Evolutionary conservation across 345 rosid species (phyloP).

Genomic region (Populus euphratica): DNA sequence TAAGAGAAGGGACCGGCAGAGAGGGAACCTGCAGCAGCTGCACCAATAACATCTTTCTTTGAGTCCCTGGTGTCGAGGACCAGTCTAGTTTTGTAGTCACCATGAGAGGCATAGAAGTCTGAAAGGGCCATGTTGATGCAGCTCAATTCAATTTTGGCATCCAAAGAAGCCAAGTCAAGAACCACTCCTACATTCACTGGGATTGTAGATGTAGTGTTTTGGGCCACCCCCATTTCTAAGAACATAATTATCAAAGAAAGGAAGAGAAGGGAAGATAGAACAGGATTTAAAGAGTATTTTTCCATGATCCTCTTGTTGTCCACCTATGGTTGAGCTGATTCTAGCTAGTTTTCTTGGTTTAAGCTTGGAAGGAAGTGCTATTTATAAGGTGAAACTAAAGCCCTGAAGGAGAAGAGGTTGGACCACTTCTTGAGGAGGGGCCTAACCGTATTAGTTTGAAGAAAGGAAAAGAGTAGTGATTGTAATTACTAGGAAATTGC

Average conservation of each 20-base stretch:
- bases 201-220: background rate
- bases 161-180: slow-evolving; percentile 14
- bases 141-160: slow-evolving; percentile 17
- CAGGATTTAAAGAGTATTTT: background rate
- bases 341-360: background rate
- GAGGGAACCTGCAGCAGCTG: slow-evolving; percentile 30
- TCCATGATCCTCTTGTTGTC: too few relatives aligned
- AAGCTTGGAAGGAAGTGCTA: too few relatives aligned
- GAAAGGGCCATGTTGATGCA: slow-evolving; percentile 34
- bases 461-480: background rate
- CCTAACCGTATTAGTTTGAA: background rate
- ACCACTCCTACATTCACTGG: slow-evolving; percentile 34
- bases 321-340: too few relatives aligned
- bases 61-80: slow-evolving; percentile 21
- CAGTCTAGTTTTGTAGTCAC: slow-evolving; percentile 27
- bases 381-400: background rate
- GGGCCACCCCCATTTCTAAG: background rate
- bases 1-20: background rate
- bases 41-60: slow-evolving; percentile 22
- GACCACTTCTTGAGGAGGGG: background rate
- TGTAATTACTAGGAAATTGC: background rate
- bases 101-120: slow-evolving; percentile 22
- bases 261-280: background rate
- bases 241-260: background rate
- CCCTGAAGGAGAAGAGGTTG: too few relatives aligned